These are phyloP conservation scores for Malus fusca DNA, from an alignment of 306 rosid species.

Conservation along the genomic window DNA sequence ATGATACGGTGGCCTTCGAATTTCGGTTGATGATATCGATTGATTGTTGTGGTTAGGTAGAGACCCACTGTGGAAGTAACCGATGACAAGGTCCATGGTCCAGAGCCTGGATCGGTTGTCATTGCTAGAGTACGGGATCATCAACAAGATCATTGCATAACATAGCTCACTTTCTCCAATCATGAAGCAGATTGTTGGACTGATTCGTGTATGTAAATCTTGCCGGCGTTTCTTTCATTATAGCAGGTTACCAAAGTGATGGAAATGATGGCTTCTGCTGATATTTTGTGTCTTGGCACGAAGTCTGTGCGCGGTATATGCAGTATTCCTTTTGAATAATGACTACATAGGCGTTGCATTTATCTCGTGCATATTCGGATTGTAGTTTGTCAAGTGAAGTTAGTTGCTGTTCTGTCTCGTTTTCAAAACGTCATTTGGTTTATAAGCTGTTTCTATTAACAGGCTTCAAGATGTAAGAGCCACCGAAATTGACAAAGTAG, in stretches of 20 bases:
- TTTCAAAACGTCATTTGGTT: neutral
- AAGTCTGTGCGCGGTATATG: constrained; percentile 66
- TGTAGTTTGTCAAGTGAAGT: neutral
- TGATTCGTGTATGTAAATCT: neutral
- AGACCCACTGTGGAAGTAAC: constrained; percentile 72
- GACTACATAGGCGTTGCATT: neutral
- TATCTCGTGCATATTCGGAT: neutral
- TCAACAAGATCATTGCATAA: neutral
- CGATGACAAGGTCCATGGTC: constrained; percentile 91
- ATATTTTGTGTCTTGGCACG: constrained; percentile 84
- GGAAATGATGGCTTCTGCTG: constrained; percentile 64
- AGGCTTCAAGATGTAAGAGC: constrained; percentile 97
- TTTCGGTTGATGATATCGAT: neutral
- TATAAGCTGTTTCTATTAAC: constrained; percentile 20
- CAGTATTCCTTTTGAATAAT: neutral
- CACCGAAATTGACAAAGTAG: constrained; percentile 93
- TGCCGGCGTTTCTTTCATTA: neutral
- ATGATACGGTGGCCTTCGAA: neutral
- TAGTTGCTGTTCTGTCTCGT: neutral
- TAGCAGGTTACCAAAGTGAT: constrained; percentile 74
- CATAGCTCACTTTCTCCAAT: neutral
- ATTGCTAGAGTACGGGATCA: constrained; percentile 56
- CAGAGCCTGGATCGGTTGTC: constrained; percentile 72
- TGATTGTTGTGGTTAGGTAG: constrained; percentile 25
- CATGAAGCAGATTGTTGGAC: neutral